phyloP scores from a whole-genome alignment of 306 rosid species.

The Castanea mollissima region DNA sequence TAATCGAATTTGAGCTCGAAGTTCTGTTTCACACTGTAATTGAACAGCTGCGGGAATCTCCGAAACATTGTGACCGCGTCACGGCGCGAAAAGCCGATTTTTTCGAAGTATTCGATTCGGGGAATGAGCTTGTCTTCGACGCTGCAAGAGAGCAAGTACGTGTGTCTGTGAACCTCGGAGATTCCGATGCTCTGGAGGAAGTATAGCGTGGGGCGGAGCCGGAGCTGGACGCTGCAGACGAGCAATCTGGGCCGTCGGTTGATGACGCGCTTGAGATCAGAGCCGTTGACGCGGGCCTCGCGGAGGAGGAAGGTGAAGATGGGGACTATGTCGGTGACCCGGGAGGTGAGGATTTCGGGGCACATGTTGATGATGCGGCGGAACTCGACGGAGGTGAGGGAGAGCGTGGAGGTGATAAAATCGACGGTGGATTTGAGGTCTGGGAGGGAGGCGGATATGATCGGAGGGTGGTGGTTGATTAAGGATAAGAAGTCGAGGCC shows the following conservation, averaged over 20 bases:
- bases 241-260: constrained; percentile 87
- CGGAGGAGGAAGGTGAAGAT: constrained; percentile 76
- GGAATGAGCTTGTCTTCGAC: constrained; percentile 81
- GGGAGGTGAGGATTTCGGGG: constrained; percentile 68
- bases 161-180: constrained; percentile 60
- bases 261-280: constrained; percentile 53
- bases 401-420: constrained; percentile 47
- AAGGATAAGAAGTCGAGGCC: constrained; percentile 77
- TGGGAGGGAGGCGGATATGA: constrained; percentile 50
- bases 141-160: constrained; percentile 65
- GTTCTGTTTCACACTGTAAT: constrained; percentile 64
- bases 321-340: constrained; percentile 52
- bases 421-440: constrained; percentile 64
- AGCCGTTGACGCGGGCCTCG: constrained; percentile 55
- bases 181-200: constrained; percentile 89
- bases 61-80: constrained; percentile 62
- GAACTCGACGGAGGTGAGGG: constrained; percentile 58
- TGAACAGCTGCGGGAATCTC: constrained; percentile 78
- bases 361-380: constrained; percentile 72
- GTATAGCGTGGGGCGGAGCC: constrained; percentile 85
- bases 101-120: constrained; percentile 66
- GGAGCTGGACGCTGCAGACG: constrained; percentile 55
- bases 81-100: constrained; percentile 60
- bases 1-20: constrained; percentile 80
- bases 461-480: constrained; percentile 57